Evolutionary conservation across 1,284 basidiomycete genomes (phyloP).

Genomic region (Apiotrichum akiyoshidainum): DNA sequence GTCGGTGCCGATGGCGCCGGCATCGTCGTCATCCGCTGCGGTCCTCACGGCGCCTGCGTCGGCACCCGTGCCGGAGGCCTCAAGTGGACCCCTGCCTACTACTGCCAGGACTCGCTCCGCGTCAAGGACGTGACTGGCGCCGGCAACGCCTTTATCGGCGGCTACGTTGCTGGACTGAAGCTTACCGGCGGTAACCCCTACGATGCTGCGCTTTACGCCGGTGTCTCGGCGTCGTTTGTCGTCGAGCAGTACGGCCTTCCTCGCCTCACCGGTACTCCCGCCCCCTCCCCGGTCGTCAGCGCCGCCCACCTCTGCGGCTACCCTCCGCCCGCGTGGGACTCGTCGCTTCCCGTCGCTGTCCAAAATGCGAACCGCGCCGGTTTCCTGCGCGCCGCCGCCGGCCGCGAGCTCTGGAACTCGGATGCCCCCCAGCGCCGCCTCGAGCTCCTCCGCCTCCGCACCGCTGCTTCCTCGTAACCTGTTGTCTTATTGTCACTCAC

Average conservation of each 20-base stretch:
- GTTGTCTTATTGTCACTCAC: too few relatives aligned
- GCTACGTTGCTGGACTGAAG: conserved; percentile 38
- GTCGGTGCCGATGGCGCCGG: conserved; percentile 30
- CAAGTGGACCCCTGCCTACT: conserved; percentile 42
- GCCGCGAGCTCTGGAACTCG: conserved; percentile 36
- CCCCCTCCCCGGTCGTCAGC: background rate
- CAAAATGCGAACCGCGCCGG: background rate
- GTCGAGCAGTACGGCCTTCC: conserved; percentile 46
- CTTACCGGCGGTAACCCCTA: conserved; percentile 34
- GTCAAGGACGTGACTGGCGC: conserved; percentile 46
- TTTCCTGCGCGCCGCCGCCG: background rate
- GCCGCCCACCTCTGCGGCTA: too few relatives aligned
- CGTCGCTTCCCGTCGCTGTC: background rate
- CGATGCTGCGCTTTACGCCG: conserved; percentile 38
- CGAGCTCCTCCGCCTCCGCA: conserved; percentile 7
- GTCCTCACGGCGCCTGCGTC: conserved; percentile 37
- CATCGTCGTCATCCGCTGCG: conserved; percentile 43
- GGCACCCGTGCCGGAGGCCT: conserved; percentile 31
- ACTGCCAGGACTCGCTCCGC: conserved; percentile 12
- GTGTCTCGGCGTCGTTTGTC: conserved; percentile 43
- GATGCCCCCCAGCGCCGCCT: conserved; percentile 28
- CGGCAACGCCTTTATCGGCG: conserved; percentile 46
- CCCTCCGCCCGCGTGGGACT: background rate
- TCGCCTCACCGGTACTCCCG: conserved; percentile 3
- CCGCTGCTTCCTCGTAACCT: background rate